Conservation (phyloP, 1,139 yeast species). For the Nakaseomyces glabratus region DNA sequence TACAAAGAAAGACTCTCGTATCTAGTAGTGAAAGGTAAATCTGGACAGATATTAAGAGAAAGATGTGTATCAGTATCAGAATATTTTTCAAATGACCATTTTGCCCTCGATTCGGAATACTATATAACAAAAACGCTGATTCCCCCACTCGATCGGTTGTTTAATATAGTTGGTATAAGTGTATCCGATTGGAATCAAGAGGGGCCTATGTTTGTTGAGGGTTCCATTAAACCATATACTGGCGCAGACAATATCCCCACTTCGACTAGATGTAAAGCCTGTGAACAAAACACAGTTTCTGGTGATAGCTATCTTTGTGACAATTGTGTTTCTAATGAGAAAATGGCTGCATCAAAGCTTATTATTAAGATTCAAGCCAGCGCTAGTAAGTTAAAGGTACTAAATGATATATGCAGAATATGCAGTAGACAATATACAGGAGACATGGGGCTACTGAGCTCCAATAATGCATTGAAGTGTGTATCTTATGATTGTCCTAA, state of each 20-base stretch:
- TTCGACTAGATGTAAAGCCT: conserved; percentile 13
- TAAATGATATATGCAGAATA: conserved; percentile 28
- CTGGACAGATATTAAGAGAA: conserved; percentile 61
- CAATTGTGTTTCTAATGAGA: conserved; percentile 30
- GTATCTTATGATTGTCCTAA: conserved; percentile 35
- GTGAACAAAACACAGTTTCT: background rate
- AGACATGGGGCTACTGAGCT: conserved; percentile 18
- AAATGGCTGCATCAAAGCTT: conserved; percentile 21
- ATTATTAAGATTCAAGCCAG: conserved; percentile 14
- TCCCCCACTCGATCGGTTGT: conserved; percentile 82
- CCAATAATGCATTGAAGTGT: conserved; percentile 23
- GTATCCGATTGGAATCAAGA: conserved; percentile 70
- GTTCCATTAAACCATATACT: conserved; percentile 11
- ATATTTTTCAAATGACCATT: conserved; percentile 41
- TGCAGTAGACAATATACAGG: conserved; percentile 24
- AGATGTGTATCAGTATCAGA: conserved; percentile 75
- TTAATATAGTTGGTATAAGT: conserved; percentile 76
- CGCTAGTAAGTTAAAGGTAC: conserved; percentile 19
- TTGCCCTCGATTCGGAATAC: conserved; percentile 66
- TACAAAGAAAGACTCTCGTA: conserved; percentile 84
- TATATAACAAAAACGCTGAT: conserved; percentile 74
- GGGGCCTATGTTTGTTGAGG: conserved; percentile 41
- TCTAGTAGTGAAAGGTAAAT: conserved; percentile 60
- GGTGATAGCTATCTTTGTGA: conserved; percentile 25
- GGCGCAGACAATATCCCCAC: conserved; percentile 14